Conservation (phyloP, 2,329 filamentous ascomycete species). For the Chrysoporthe deuterocubensis region DNA sequence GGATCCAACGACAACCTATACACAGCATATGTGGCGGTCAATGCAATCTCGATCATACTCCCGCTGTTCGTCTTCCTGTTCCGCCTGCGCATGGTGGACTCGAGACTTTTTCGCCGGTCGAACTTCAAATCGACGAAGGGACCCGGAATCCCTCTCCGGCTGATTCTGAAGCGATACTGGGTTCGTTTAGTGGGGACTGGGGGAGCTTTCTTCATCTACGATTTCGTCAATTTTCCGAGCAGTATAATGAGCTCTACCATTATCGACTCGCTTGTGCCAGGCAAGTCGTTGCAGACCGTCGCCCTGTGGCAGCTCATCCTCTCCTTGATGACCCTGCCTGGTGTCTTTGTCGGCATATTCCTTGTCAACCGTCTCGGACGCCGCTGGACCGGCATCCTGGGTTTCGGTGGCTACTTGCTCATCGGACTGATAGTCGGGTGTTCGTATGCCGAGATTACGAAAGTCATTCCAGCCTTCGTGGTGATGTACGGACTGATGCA, state of each 20-base stretch:
- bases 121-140: constrained; percentile 36
- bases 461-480: constrained; percentile 55
- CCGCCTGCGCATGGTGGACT: constrained; percentile 41
- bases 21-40: constrained; percentile 35
- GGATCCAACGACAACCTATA: constrained; percentile 41
- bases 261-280: constrained; percentile 42
- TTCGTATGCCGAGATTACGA: constrained; percentile 50
- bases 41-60: constrained; percentile 39
- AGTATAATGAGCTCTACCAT: constrained; percentile 51
- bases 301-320: constrained; percentile 54
- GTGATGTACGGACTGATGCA: constrained; percentile 58
- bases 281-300: constrained; percentile 46
- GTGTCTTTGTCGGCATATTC: constrained; percentile 53
- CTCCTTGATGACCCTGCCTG: constrained; percentile 49
- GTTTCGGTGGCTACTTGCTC: constrained; percentile 53
- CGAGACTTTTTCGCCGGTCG: constrained; percentile 37
- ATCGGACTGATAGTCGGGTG: constrained; percentile 57
- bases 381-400: constrained; percentile 54
- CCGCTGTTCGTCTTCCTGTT: constrained; percentile 39
- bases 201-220: constrained; percentile 57
- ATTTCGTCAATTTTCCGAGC: constrained; percentile 52
- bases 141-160: constrained; percentile 39
- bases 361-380: constrained; percentile 53
- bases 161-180: constrained; percentile 49
- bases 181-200: constrained; percentile 50